phyloP scores from a whole-genome alignment of 129 eudicot species.

The Silybum marianum region DNA sequence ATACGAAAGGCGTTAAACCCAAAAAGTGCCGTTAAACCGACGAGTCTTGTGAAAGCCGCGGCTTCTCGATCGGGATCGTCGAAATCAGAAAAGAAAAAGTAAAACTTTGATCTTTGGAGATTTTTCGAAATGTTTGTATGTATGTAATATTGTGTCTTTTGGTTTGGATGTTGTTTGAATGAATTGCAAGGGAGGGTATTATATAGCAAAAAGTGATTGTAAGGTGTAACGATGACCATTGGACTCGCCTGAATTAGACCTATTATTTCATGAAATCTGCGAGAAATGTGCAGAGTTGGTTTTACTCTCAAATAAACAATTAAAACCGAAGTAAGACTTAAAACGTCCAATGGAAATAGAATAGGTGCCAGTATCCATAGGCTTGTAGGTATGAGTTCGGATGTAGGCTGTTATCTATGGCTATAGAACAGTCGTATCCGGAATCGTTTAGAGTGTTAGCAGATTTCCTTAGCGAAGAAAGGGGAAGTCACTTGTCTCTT shows the following conservation, averaged over 20 bases:
- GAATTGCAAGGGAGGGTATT: not conserved
- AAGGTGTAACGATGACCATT: not conserved
- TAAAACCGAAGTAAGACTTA: no score
- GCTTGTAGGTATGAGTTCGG: no score
- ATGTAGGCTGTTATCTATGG: no score
- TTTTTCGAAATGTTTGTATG: not conserved
- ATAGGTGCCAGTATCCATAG: no score
- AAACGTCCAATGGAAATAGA: no score
- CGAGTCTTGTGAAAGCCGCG: constrained; percentile 62
- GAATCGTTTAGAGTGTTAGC: no score
- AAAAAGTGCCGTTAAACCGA: constrained; percentile 61
- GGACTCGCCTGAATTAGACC: not conserved
- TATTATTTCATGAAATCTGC: no score
- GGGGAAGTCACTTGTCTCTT: no score
- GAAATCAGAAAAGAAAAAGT: not conserved
- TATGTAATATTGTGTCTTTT: not conserved
- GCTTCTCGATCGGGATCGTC: constrained; percentile 33
- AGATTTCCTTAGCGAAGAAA: no score
- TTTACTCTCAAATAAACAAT: no score
- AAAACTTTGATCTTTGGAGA: not conserved
- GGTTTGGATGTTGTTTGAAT: not conserved
- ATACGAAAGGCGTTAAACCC: constrained; percentile 84
- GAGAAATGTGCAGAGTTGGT: no score
- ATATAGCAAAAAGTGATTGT: not conserved
- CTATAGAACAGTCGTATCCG: no score